Conservation (phyloP, 176 grass and related monocot species). For the Luzula sylvatica region DNA sequence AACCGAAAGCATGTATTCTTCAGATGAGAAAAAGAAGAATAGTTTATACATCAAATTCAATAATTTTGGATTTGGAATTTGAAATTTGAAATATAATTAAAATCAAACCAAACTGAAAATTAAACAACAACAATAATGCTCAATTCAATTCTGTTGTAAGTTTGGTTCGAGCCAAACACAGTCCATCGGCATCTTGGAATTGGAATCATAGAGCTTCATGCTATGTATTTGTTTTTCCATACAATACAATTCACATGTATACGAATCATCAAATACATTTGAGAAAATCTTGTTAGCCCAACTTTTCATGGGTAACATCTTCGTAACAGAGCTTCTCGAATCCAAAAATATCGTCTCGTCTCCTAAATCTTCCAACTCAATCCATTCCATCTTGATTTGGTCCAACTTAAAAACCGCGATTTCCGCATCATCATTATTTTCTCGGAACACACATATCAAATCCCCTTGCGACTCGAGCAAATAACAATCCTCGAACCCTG, state of each 20-base stretch:
- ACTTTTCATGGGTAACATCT: neutral
- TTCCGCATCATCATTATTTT: conserved; percentile 1
- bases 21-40: too few species aligned
- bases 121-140: too few species aligned
- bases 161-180: conserved; percentile 10
- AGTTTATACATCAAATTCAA: too few species aligned
- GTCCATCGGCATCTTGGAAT: neutral
- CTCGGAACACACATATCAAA: conserved; percentile 18
- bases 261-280: neutral
- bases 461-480: conserved; percentile 13
- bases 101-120: too few species aligned
- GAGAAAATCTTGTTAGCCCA: neutral
- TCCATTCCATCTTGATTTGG: neutral
- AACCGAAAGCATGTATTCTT: too few species aligned
- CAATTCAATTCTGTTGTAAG: too few species aligned
- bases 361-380: neutral
- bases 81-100: too few species aligned
- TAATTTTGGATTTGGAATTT: too few species aligned
- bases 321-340: neutral
- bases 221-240: neutral
- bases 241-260: neutral
- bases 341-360: neutral
- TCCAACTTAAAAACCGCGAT: neutral
- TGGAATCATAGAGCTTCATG: neutral
- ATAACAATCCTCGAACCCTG: neutral